Evolutionary conservation across 768 basidiomycete genomes (phyloP).

Genomic region (Panellus pusillus): DNA sequence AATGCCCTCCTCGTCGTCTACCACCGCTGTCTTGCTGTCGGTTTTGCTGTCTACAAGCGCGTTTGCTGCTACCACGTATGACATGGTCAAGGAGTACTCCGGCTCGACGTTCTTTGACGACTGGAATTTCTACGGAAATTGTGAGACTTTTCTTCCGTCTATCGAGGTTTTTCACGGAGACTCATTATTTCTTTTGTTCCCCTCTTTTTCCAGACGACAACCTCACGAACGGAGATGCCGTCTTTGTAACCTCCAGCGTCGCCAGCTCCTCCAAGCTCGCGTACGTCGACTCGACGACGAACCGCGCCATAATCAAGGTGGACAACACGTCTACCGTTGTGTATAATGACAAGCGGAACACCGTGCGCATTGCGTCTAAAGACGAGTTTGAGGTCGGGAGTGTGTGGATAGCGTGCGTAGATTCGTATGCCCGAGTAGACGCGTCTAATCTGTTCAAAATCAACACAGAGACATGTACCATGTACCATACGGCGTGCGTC

Average conservation of each 20-base stretch:
- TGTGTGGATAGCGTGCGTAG: slow-evolving; percentile 61
- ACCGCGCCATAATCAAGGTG: slow-evolving; percentile 74
- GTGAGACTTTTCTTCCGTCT: slow-evolving; percentile 27
- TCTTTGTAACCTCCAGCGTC: slow-evolving; percentile 49
- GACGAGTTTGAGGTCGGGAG: slow-evolving; percentile 59
- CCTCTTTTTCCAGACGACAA: not conserved
- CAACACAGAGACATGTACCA: not conserved
- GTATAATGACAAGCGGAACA: slow-evolving; percentile 60
- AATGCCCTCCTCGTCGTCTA: slow-evolving; percentile 8
- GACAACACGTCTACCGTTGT: slow-evolving; percentile 63
- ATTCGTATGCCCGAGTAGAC: slow-evolving; percentile 23
- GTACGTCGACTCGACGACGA: slow-evolving; percentile 60
- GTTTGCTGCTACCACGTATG: slow-evolving; percentile 40
- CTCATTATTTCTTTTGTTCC: slow-evolving; percentile 30
- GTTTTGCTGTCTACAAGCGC: slow-evolving; percentile 1
- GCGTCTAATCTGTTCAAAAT: not conserved
- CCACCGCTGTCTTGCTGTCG: not conserved
- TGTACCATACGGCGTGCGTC: not conserved
- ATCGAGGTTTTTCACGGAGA: slow-evolving; percentile 48
- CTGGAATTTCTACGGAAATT: slow-evolving; percentile 64
- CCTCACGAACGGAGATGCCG: slow-evolving; percentile 22
- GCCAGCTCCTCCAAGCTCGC: slow-evolving; percentile 54
- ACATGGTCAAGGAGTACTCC: slow-evolving; percentile 54
- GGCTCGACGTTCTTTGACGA: slow-evolving; percentile 66
- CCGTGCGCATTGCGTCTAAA: slow-evolving; percentile 60